These are phyloP conservation scores for Candida cerambycidarum DNA, from an alignment of 805 yeast genomes.

Conservation along the genomic window DNA sequence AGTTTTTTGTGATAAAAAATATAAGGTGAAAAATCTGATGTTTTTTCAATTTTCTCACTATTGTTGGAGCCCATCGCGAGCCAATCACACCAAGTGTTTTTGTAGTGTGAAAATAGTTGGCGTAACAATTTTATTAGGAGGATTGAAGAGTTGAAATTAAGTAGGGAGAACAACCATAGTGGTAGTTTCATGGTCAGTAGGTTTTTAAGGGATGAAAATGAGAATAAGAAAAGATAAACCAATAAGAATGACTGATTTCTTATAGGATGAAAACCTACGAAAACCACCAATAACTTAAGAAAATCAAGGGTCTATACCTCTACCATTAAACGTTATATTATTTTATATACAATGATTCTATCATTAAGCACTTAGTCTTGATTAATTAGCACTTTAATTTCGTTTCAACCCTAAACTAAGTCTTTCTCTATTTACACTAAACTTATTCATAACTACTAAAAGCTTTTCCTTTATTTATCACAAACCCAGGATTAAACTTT, in stretches of 20 bases:
- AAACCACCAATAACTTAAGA: no score
- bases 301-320: no score
- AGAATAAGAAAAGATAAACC: no score
- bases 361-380: no score
- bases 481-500: conserved; percentile 65
- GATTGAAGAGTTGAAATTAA: background rate
- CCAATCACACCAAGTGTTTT: conserved; percentile 12
- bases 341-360: conserved; percentile 5
- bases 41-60: conserved; percentile 7
- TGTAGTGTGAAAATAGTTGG: conserved; percentile 1
- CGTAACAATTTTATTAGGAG: background rate
- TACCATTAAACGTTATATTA: conserved; percentile 7
- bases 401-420: background rate
- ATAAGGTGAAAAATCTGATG: conserved; percentile 9
- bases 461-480: conserved; percentile 15
- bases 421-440: background rate
- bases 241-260: no score
- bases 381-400: no score
- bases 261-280: no score
- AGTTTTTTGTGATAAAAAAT: background rate
- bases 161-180: no score
- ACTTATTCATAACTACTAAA: conserved; percentile 10
- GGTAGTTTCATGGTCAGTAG: no score
- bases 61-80: conserved; percentile 7
- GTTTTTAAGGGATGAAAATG: no score